phyloP scores from a whole-genome alignment of 2,329 filamentous ascomycete genomes.

The Thermoascus crustaceus region DNA sequence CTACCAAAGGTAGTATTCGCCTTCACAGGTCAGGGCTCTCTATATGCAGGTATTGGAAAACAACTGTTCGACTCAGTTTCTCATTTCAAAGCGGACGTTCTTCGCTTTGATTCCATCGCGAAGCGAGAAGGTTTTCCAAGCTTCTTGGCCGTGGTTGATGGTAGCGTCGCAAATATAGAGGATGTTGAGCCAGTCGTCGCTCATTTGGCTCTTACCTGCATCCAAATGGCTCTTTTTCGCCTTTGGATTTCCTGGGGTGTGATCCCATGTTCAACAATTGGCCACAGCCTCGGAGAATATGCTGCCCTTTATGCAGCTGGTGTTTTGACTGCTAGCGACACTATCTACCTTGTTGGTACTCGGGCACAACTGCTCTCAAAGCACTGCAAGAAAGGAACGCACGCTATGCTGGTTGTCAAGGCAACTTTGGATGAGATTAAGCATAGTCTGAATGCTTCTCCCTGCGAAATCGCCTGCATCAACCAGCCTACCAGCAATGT shows the following conservation, averaged over 20 bases:
- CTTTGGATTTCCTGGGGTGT: conserved; percentile 26
- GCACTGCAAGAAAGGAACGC: conserved; percentile 58
- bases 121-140: conserved; percentile 21
- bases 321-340: conserved; percentile 27
- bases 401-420: conserved; percentile 55
- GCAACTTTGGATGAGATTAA: conserved; percentile 35
- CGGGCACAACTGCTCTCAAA: conserved; percentile 58
- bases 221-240: conserved; percentile 35
- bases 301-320: conserved; percentile 29
- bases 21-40: conserved; percentile 31
- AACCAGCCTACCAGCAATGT: conserved; percentile 70
- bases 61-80: conserved; percentile 33
- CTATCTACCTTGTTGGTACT: conserved; percentile 58
- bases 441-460: conserved; percentile 36
- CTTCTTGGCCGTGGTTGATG: conserved; percentile 20
- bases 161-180: conserved; percentile 12
- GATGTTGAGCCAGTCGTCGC: conserved; percentile 17
- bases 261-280: conserved; percentile 17
- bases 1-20: conserved; percentile 44
- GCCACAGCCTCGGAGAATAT: conserved; percentile 34
- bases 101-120: conserved; percentile 23
- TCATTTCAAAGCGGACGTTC: conserved; percentile 23
- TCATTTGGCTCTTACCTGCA: conserved; percentile 33
- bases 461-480: conserved; percentile 58
- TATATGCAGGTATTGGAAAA: conserved; percentile 19